Conservation (phyloP, 1,284 basidiomycete genomes). For the Melampsora larici-populina region DNA sequence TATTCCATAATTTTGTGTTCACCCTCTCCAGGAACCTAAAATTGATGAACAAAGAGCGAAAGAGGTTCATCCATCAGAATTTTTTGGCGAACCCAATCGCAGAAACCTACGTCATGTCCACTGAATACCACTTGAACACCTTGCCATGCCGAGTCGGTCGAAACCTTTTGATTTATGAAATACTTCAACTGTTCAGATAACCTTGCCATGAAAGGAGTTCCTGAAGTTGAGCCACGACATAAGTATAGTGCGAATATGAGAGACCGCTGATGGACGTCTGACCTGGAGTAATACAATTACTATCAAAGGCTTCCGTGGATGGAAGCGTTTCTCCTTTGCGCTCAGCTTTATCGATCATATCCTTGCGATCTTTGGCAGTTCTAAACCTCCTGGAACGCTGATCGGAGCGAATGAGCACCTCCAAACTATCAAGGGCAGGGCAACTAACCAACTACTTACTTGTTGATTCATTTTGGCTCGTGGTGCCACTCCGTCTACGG, state of each 20-base stretch:
- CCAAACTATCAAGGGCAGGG: background rate
- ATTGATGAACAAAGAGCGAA: background rate
- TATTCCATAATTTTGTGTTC: slow-evolving; percentile 99
- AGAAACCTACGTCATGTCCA: slow-evolving; percentile 73
- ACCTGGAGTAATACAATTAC: slow-evolving; percentile 98
- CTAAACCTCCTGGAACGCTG: slow-evolving; percentile 80
- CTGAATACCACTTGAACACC: slow-evolving; percentile 88
- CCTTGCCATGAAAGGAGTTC: slow-evolving; percentile 89
- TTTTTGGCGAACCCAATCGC: background rate
- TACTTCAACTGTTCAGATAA: slow-evolving; percentile 88
- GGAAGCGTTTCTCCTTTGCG: slow-evolving; percentile 86
- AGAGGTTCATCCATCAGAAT: background rate
- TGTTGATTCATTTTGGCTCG: slow-evolving; percentile 99
- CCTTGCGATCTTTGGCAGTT: slow-evolving; percentile 87
- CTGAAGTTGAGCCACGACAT: slow-evolving; percentile 55
- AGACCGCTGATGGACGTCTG: slow-evolving; percentile 50
- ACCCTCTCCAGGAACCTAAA: slow-evolving; percentile 81
- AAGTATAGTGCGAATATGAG: slow-evolving; percentile 7
- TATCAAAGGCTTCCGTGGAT: slow-evolving; percentile 91
- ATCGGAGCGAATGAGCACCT: background rate
- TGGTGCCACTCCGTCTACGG: slow-evolving; percentile 95
- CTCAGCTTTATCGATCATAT: slow-evolving; percentile 78
- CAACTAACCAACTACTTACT: slow-evolving; percentile 32
- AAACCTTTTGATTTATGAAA: slow-evolving; percentile 95
- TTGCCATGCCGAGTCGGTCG: slow-evolving; percentile 90